phyloP scores from a whole-genome alignment of 2,329 filamentous ascomycete genomes.

The Ophiostoma piceae region DNA sequence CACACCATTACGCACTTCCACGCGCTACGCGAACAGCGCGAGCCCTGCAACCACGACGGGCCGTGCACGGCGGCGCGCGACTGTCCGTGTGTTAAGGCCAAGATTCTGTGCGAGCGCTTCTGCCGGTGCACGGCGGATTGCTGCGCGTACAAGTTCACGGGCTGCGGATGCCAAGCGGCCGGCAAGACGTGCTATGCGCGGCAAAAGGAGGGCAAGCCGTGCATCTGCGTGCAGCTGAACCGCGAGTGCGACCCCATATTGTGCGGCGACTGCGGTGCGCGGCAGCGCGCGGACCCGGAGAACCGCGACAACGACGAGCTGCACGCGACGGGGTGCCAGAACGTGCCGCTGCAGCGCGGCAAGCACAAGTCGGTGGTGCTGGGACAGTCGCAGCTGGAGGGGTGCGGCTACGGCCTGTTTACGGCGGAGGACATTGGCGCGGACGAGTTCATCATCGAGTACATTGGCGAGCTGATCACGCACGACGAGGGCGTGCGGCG shows the following conservation, averaged over 20 bases:
- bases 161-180: slow-evolving; percentile 55
- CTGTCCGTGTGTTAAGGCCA: slow-evolving; percentile 59
- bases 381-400: slow-evolving; percentile 62
- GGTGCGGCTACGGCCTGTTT: slow-evolving; percentile 70
- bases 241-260: slow-evolving; percentile 77
- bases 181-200: slow-evolving; percentile 56
- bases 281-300: slow-evolving; percentile 62
- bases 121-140: slow-evolving; percentile 58
- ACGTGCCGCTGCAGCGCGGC: slow-evolving; percentile 65
- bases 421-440: slow-evolving; percentile 60
- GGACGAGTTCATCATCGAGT: slow-evolving; percentile 74
- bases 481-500: slow-evolving; percentile 64
- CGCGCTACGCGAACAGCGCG: slow-evolving; percentile 52
- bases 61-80: slow-evolving; percentile 52
- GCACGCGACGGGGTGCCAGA: slow-evolving; percentile 59
- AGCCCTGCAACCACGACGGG: slow-evolving; percentile 65
- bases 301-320: slow-evolving; percentile 57
- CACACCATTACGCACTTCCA: slow-evolving; percentile 52
- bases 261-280: slow-evolving; percentile 65
- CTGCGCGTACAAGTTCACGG: slow-evolving; percentile 61
- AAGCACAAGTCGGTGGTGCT: slow-evolving; percentile 60
- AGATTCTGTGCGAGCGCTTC: slow-evolving; percentile 66
- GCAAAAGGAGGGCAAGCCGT: slow-evolving; percentile 53
- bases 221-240: slow-evolving; percentile 66
- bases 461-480: slow-evolving; percentile 71